Conservation (phyloP, 352 stramenopile species). For the Phytophthora meadii region DNA sequence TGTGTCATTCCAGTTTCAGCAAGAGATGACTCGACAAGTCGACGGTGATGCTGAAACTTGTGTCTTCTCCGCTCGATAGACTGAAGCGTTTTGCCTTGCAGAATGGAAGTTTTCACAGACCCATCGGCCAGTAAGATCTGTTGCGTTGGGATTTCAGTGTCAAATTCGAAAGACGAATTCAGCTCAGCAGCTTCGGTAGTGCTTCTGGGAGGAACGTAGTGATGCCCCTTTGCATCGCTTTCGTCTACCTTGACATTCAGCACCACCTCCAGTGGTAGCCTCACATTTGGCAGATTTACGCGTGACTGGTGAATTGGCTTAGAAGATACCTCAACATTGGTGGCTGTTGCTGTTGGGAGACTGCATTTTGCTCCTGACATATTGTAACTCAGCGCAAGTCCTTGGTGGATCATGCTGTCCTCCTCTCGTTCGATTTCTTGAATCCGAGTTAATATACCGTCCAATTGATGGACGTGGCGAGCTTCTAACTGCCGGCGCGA, state of each 20-base stretch:
- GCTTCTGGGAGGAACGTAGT: background rate
- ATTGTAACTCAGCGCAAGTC: conserved; percentile 37
- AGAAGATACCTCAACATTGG: background rate
- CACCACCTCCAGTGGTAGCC: conserved; percentile 52
- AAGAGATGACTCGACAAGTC: conserved; percentile 63
- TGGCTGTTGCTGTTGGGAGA: conserved; percentile 7
- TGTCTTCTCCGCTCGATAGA: conserved; percentile 58
- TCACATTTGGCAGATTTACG: conserved; percentile 19
- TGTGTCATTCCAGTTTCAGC: conserved; percentile 66
- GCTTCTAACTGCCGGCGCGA: conserved; percentile 31
- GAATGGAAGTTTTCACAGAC: conserved; percentile 25
- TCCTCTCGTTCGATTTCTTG: conserved; percentile 56
- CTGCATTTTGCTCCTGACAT: conserved; percentile 16
- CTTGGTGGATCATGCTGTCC: conserved; percentile 44
- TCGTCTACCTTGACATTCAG: conserved; percentile 49
- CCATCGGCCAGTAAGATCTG: conserved; percentile 2
- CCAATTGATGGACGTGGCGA: conserved; percentile 45
- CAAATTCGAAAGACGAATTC: background rate
- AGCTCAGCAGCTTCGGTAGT: background rate
- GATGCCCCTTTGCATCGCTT: background rate
- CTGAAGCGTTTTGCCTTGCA: conserved; percentile 26
- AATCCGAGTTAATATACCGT: conserved; percentile 60
- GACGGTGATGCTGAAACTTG: conserved; percentile 62
- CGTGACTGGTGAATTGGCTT: background rate
- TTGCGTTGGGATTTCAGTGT: background rate